Evolutionary conservation across 768 basidiomycete species (phyloP), one percentile per base, ranked within the genome.

Genomic region (Glaciozyma antarctica): DNA sequence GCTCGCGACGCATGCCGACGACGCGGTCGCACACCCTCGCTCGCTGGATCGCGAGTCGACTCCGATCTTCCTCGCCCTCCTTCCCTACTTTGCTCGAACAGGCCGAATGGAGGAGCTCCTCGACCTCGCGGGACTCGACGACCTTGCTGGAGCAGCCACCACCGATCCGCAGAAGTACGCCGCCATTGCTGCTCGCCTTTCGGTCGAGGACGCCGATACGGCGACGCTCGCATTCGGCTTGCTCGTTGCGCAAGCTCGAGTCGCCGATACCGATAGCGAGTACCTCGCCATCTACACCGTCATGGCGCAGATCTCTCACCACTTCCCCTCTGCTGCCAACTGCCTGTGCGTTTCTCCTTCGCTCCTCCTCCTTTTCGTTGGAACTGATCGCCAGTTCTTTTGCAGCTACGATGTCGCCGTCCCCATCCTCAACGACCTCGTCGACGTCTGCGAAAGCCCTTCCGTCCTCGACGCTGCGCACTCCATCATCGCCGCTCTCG

Each of bases 201-300:
- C 86, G 15, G 90, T 88, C 75, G 34, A 32, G 16, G 47, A 38
- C 21, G 30, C 34, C 10, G 58, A 47, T 8, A 30, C 16, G 13
- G 58, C 47, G 1, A 88, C 90, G 77, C 76, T 93, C 45, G 87
- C 88, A 17, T 82, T 81, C 8, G 89, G 89, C 2, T 78, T 94
- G 13, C 80, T 93, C 15, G 80, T 85, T 8, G 84, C 87, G 1
- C 87, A 93, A 76, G 79, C 92, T 19, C 78, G 79, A 52, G 86
- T 83, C 10, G 85, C 88, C 1, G 85, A 88, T 72, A 85, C 86
- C 4, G 88, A 90, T 67, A 79, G 81, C 2, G 92, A 95, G 77
- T 86, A 85, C 3, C 83, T 89, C 74, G 85, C 92, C 48, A 76
- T 93, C 53, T 92, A 87, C 75, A 81, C 81, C 55, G 75, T 94